Percentiles rank a stretch among this genome's conserved stretches.
Conservation (phyloP, 768 basidiomycete species). For the Rhodotorula graminis region DNA sequence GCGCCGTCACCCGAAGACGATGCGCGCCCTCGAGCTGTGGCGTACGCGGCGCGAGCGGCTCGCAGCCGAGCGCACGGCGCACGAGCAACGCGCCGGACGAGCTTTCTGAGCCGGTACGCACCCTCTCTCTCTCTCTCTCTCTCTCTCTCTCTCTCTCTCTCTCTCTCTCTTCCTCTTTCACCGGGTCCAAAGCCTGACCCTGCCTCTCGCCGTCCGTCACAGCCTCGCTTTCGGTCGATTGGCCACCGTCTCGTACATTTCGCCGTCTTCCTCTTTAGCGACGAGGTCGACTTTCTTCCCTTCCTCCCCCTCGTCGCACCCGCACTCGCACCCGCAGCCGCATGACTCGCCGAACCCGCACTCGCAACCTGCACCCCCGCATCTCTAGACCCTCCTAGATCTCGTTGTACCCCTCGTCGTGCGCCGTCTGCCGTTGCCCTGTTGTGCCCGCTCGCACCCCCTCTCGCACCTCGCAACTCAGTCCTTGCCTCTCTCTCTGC, state of each 20-base stretch:
- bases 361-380: neutral
- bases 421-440: too few species aligned
- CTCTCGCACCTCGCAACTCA: neutral
- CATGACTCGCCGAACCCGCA: too few species aligned
- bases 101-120: too few species aligned
- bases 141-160: too few species aligned
- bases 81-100: neutral
- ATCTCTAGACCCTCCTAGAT: too few species aligned
- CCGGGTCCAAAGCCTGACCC: too few species aligned
- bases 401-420: too few species aligned
- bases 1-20: constrained; percentile 15
- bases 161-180: neutral
- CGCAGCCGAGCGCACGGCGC: neutral
- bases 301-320: too few species aligned
- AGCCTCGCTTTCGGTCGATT: too few species aligned
- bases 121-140: neutral
- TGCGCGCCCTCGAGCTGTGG: constrained; percentile 11
- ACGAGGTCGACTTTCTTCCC: too few species aligned
- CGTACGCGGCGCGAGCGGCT: neutral
- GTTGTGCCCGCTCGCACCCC: neutral
- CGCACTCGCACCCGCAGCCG: neutral
- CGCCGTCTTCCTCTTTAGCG: too few species aligned
- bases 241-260: too few species aligned
- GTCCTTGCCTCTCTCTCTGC: neutral
- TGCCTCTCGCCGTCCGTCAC: neutral